Conservation (phyloP, 257 asterid species). For the Haberlea rhodopensis region DNA sequence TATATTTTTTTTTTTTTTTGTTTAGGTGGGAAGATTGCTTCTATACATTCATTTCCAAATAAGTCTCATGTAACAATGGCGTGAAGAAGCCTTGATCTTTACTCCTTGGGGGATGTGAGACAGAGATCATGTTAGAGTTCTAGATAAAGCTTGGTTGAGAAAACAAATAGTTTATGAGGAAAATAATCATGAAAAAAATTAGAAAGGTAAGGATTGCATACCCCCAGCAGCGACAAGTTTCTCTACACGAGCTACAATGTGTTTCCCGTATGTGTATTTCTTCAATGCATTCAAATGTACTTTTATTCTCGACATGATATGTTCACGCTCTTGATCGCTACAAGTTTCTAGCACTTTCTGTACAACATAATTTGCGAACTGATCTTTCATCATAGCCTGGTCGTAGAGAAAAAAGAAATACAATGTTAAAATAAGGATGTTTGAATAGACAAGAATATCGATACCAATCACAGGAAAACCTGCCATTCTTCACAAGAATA, state of each 20-base stretch:
- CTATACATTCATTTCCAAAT: no score
- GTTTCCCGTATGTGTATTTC: constrained; percentile 82
- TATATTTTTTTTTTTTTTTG: no score
- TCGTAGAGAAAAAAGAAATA: background rate
- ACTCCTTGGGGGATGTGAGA: background rate
- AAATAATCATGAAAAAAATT: background rate
- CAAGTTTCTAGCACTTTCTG: constrained; percentile 92
- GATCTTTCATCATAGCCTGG: constrained; percentile 88
- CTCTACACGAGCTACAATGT: constrained; percentile 86
- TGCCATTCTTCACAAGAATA: background rate
- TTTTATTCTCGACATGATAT: constrained; percentile 61
- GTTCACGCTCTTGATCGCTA: constrained; percentile 70
- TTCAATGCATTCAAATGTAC: constrained; percentile 76
- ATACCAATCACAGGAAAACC: background rate
- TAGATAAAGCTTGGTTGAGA: background rate
- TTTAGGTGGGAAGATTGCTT: no score
- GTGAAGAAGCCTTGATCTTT: background rate
- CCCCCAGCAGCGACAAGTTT: constrained; percentile 94
- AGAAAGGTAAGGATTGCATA: constrained; percentile 18
- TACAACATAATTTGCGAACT: constrained; percentile 79
- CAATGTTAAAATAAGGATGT: background rate
- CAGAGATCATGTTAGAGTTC: background rate
- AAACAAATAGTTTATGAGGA: background rate
- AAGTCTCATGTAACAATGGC: background rate
- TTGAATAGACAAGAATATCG: background rate